A percentile compares a stretch with the other conserved stretches of the same genome.
Conservation (phyloP, 768 basidiomycete genomes). For the Tylopilus vinaceipallidus region DNA sequence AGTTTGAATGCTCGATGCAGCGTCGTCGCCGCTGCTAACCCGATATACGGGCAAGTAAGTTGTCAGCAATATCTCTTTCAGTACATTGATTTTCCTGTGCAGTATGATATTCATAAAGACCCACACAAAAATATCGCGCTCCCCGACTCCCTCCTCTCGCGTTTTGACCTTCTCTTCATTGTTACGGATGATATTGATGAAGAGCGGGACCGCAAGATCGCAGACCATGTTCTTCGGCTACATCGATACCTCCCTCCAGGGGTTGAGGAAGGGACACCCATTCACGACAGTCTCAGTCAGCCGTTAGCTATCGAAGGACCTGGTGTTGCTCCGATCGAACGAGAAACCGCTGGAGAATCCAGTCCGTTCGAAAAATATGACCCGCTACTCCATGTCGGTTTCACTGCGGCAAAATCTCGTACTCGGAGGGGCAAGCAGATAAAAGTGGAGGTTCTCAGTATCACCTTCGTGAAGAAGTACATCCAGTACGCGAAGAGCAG, state of each 20-base stretch:
- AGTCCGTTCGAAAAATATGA: constrained; percentile 96
- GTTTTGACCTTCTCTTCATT: constrained; percentile 97
- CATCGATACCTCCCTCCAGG: constrained; percentile 96
- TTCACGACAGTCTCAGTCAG: constrained; percentile 84
- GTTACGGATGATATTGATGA: constrained; percentile 99
- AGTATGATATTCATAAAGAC: constrained; percentile 99
- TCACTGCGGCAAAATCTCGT: constrained; percentile 48
- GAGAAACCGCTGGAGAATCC: constrained; percentile 37
- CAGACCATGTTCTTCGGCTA: constrained; percentile 96
- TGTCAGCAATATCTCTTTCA: not conserved
- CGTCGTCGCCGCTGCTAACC: constrained; percentile 97
- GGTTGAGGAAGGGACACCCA: constrained; percentile 93
- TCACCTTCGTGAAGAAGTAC: constrained; percentile 96
- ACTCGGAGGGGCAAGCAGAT: constrained; percentile 58
- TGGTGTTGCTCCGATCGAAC: constrained; percentile 36
- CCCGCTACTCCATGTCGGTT: constrained; percentile 87
- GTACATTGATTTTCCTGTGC: constrained; percentile 12
- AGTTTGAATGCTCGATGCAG: constrained; percentile 97
- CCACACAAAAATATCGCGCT: constrained; percentile 98
- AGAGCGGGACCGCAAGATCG: constrained; percentile 87
- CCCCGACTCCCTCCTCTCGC: constrained; percentile 94
- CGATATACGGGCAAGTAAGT: constrained; percentile 92
- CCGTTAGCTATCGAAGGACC: constrained; percentile 86
- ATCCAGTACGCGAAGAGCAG: constrained; percentile 96
- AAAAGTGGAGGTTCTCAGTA: constrained; percentile 83